A percentile compares a stretch with the other conserved stretches of the same genome.
These are phyloP conservation scores for Cryptococcus sp. DNA, from an alignment of 1,284 basidiomycete species.

Conservation along the genomic window DNA sequence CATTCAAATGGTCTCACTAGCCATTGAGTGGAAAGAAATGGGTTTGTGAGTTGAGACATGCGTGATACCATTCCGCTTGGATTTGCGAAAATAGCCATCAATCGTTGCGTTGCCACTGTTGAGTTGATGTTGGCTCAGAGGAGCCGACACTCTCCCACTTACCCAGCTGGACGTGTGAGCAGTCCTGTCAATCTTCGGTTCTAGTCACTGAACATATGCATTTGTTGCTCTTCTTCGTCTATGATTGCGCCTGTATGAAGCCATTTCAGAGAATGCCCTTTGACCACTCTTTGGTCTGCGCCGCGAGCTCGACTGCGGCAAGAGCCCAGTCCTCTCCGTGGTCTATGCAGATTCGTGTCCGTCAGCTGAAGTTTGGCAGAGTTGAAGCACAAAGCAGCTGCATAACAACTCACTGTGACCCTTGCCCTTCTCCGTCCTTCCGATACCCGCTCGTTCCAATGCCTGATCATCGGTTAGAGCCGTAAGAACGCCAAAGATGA, in stretches of 20 bases:
- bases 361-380: not conserved
- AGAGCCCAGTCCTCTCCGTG: conserved; percentile 90
- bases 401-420: conserved; percentile 51
- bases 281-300: conserved; percentile 70
- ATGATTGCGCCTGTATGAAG: not conserved
- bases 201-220: too few relatives aligned
- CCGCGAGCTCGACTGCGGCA: conserved; percentile 91
- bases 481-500: conserved; percentile 96
- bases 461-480: conserved; percentile 93
- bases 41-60: too few relatives aligned
- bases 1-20: too few relatives aligned
- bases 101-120: too few relatives aligned
- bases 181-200: too few relatives aligned
- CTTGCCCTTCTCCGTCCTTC: conserved; percentile 46
- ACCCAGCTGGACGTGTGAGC: too few relatives aligned
- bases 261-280: conserved; percentile 57
- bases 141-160: too few relatives aligned
- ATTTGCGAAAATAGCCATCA: too few relatives aligned
- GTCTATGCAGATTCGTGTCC: conserved; percentile 28
- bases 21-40: too few relatives aligned
- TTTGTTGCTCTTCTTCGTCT: not conserved
- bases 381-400: not conserved
- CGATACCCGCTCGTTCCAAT: conserved; percentile 81
- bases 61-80: too few relatives aligned
- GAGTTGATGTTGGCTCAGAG: too few relatives aligned